These are phyloP conservation scores for Entomortierella lignicola DNA, from an alignment of 192 early-diverging fungal species.

Conservation along the genomic window DNA sequence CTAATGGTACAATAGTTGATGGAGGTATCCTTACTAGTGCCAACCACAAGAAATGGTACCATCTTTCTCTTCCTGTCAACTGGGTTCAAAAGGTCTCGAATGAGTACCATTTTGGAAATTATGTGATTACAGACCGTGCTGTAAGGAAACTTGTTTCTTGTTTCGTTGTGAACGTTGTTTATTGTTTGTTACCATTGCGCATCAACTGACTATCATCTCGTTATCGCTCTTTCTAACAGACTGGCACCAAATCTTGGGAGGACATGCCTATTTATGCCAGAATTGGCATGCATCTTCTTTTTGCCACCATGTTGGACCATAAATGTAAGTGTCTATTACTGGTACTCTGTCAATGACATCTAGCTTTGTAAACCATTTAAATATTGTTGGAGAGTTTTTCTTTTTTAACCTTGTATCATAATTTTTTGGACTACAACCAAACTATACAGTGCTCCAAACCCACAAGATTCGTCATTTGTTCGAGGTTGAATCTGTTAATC, in stretches of 20 bases:
- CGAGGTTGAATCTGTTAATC: constrained; percentile 41
- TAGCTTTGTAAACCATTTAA: no score
- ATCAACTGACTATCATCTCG: no score
- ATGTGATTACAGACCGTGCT: constrained; percentile 50
- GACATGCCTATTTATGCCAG: constrained; percentile 66
- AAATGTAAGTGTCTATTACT: constrained; percentile 29
- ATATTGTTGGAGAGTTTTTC: no score
- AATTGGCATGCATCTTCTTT: constrained; percentile 65
- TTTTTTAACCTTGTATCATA: neutral
- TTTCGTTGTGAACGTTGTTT: no score
- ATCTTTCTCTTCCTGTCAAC: constrained; percentile 48
- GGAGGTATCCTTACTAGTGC: constrained; percentile 51
- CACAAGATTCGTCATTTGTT: constrained; percentile 44
- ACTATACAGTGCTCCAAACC: constrained; percentile 25
- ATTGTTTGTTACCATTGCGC: no score
- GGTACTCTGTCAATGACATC: no score
- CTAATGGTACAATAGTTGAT: constrained; percentile 8
- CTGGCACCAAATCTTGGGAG: constrained; percentile 56
- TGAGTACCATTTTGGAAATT: constrained; percentile 58
- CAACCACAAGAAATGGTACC: constrained; percentile 49
- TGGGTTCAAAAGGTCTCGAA: constrained; percentile 55
- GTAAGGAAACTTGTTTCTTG: constrained; percentile 17
- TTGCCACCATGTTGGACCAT: constrained; percentile 54
- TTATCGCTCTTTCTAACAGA: no score
- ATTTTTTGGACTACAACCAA: neutral